Evolutionary conservation across 2,329 filamentous ascomycete species (phyloP).

Genomic region (Claviceps sp.): DNA sequence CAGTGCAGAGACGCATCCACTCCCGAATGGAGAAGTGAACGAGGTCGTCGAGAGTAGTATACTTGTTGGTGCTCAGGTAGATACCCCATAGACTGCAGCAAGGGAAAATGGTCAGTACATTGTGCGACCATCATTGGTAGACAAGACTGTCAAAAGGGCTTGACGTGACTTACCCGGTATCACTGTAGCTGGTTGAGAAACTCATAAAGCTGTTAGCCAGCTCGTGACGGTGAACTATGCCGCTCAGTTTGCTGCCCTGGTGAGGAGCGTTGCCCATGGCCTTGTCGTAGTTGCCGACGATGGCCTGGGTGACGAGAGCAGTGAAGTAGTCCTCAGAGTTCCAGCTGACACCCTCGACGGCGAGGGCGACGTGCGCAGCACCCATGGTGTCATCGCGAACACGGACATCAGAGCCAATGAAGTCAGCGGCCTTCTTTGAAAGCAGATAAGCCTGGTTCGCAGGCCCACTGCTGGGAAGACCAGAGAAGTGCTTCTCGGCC

Average conservation of each 20-base stretch:
- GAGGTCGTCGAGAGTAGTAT: constrained; percentile 80
- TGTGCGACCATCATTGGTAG: not conserved
- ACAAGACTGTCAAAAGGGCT: constrained; percentile 3
- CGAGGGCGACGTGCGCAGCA: constrained; percentile 94
- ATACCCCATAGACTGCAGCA: constrained; percentile 85
- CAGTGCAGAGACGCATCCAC: constrained; percentile 89
- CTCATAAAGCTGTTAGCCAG: constrained; percentile 99
- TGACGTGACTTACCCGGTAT: constrained; percentile 68
- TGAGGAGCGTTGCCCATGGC: constrained; percentile 95
- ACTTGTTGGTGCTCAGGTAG: constrained; percentile 89
- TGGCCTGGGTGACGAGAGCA: constrained; percentile 90
- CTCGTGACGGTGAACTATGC: constrained; percentile 84
- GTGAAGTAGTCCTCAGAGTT: constrained; percentile 99
- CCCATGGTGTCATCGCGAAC: constrained; percentile 93
- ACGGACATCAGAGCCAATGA: constrained; percentile 90
- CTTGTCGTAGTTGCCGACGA: constrained; percentile 99
- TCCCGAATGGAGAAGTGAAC: constrained; percentile 97
- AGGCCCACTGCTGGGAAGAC: constrained; percentile 61
- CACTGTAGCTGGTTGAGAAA: constrained; percentile 98
- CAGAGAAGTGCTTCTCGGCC: constrained; percentile 88
- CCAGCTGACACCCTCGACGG: constrained; percentile 99
- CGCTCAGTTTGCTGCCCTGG: constrained; percentile 95
- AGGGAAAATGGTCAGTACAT: not conserved
- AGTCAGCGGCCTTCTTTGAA: constrained; percentile 82
- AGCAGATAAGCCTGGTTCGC: constrained; percentile 61